These are phyloP conservation scores for Psidium friedrichsthalianum DNA, from an alignment of 345 rosid genomes.

Conservation along the genomic window DNA sequence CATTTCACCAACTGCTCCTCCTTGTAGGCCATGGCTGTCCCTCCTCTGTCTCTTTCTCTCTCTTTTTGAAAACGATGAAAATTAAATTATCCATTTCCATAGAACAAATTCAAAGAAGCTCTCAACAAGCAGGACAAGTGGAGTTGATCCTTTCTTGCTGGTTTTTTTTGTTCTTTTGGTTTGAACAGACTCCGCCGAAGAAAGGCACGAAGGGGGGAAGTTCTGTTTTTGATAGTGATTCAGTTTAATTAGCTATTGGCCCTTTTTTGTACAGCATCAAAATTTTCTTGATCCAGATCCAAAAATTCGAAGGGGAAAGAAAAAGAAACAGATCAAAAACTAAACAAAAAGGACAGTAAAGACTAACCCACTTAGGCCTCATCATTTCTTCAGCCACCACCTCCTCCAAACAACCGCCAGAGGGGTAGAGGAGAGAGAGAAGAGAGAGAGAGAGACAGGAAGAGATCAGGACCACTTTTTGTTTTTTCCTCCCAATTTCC, in stretches of 20 bases:
- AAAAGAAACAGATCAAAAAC: not conserved
- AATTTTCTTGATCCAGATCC: slow-evolving; percentile 3
- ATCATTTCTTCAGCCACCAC: not conserved
- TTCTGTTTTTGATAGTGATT: not conserved
- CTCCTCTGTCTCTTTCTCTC: not conserved
- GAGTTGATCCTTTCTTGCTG: not conserved
- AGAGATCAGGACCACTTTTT: not conserved
- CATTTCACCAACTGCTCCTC: not conserved
- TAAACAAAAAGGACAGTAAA: not conserved
- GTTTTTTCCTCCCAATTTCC: not conserved
- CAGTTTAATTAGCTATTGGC: not conserved
- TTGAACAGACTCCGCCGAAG: not conserved
- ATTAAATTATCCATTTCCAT: not conserved
- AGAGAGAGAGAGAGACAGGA: not conserved
- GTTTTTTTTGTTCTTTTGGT: not conserved
- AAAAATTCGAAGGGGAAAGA: not conserved
- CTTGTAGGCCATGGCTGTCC: not conserved
- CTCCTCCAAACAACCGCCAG: not conserved
- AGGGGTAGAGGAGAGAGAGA: not conserved
- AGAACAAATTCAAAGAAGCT: not conserved
- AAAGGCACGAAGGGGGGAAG: not conserved
- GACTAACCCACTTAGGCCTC: not conserved
- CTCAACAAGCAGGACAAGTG: not conserved
- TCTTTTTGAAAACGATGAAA: not conserved
- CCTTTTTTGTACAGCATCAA: not conserved